Evolutionary conservation across 2,329 filamentous ascomycete genomes (phyloP).

Genomic region (Trichophyton mentagrophytes): DNA sequence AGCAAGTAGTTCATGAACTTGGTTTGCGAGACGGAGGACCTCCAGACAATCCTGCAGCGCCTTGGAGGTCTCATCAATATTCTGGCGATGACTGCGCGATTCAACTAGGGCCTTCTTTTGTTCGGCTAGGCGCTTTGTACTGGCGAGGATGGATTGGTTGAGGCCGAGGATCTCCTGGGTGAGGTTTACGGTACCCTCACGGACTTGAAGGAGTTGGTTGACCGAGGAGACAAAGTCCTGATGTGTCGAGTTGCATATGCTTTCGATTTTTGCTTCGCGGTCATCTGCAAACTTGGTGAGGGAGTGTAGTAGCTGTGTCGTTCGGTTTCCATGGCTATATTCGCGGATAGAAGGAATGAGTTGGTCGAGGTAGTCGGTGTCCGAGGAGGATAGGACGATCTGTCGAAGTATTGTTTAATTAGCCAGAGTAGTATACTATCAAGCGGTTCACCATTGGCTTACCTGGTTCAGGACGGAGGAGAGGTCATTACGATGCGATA

Average conservation of each 20-base stretch:
- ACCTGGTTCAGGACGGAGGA: slow-evolving; percentile 31
- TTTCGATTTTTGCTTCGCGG: slow-evolving; percentile 82
- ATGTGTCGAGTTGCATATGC: slow-evolving; percentile 87
- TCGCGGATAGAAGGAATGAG: slow-evolving; percentile 89
- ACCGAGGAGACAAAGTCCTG: slow-evolving; percentile 93
- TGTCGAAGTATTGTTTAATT: slow-evolving; percentile 27
- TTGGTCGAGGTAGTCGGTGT: slow-evolving; percentile 89
- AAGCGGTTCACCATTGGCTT: slow-evolving; percentile 6
- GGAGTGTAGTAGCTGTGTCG: slow-evolving; percentile 60
- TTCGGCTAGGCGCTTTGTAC: slow-evolving; percentile 83
- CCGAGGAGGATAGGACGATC: slow-evolving; percentile 86
- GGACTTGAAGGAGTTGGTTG: slow-evolving; percentile 81
- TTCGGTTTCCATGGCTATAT: slow-evolving; percentile 63
- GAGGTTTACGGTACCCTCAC: slow-evolving; percentile 76
- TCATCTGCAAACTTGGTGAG: slow-evolving; percentile 72
- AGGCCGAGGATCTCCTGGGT: slow-evolving; percentile 84
- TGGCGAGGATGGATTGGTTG: slow-evolving; percentile 88
- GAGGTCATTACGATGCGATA: slow-evolving; percentile 24
- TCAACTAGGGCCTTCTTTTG: slow-evolving; percentile 93
- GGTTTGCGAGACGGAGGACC: slow-evolving; percentile 82
- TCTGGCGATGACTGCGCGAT: slow-evolving; percentile 80
- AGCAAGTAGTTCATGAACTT: slow-evolving; percentile 78
- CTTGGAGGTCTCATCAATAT: slow-evolving; percentile 84
- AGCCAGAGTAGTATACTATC: background rate
- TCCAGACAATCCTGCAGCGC: slow-evolving; percentile 84